phyloP scores from a whole-genome alignment of 495 filamentous ascomycete species.

The Lasiosphaeria miniovina region DNA sequence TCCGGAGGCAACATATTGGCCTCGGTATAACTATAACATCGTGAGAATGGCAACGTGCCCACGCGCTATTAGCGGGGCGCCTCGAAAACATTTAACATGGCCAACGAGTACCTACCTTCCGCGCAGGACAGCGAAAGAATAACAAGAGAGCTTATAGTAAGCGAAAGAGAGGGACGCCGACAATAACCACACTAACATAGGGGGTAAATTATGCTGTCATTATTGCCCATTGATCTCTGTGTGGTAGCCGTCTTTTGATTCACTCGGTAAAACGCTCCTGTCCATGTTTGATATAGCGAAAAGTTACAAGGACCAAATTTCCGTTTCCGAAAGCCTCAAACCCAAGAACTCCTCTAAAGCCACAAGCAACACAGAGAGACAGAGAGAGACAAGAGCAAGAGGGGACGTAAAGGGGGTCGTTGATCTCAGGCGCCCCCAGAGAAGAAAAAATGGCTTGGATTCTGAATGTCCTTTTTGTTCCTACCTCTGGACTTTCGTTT shows the following conservation, averaged over 20 bases:
- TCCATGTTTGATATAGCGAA: background rate
- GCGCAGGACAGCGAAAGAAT: too few species aligned
- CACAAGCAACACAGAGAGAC: background rate
- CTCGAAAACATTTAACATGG: too few species aligned
- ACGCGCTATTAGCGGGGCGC: too few species aligned
- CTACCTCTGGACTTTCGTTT: background rate
- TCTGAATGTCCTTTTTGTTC: background rate
- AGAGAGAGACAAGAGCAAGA: background rate
- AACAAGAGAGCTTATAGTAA: too few species aligned
- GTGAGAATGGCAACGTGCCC: too few species aligned
- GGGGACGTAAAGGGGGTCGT: background rate
- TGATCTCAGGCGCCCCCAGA: background rate
- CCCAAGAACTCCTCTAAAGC: constrained; percentile 9
- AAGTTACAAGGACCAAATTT: constrained; percentile 8
- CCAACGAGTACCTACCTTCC: too few species aligned
- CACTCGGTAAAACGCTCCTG: background rate
- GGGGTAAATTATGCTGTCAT: too few species aligned
- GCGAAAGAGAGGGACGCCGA: too few species aligned
- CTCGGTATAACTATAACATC: too few species aligned
- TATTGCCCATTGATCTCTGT: too few species aligned
- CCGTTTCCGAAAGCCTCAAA: constrained; percentile 11
- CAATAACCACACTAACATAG: too few species aligned
- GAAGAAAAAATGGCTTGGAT: background rate
- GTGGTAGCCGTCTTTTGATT: background rate
- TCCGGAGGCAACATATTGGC: too few species aligned